A percentile compares a stretch with the other conserved stretches of the same genome.
Evolutionary conservation across 2,329 filamentous ascomycete species (phyloP).

Genomic region (Scopulariopsis brevicaulis): DNA sequence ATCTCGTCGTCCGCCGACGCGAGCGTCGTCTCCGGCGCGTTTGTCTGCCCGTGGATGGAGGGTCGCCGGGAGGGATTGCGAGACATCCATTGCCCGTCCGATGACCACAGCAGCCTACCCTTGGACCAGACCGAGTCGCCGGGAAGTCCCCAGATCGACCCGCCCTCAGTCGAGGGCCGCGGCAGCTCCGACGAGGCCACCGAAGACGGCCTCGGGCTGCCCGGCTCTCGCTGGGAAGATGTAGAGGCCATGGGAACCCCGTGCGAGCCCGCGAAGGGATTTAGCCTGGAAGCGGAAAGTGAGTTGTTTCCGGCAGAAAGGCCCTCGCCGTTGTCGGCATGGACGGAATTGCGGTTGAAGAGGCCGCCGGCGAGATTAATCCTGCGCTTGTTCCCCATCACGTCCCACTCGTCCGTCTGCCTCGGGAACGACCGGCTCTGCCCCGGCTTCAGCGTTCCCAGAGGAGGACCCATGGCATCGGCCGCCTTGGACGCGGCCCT

Average conservation of each 20-base stretch:
- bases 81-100: constrained; percentile 39
- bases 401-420: constrained; percentile 44
- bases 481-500: constrained; percentile 45
- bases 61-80: constrained; percentile 69
- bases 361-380: constrained; percentile 46
- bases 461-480: constrained; percentile 48
- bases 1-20: constrained; percentile 56
- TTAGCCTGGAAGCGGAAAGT: constrained; percentile 29
- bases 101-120: constrained; percentile 54
- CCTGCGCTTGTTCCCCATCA: constrained; percentile 38
- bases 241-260: constrained; percentile 32
- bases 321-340: constrained; percentile 28
- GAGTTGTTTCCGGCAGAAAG: constrained; percentile 15
- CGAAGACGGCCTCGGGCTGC: constrained; percentile 55
- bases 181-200: constrained; percentile 61
- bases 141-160: constrained; percentile 58
- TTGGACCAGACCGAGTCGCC: constrained; percentile 33
- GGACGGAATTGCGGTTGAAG: constrained; percentile 42
- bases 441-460: constrained; percentile 58
- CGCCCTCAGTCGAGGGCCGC: constrained; percentile 67
- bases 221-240: constrained; percentile 42
- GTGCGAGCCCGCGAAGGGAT: constrained; percentile 37
- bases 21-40: constrained; percentile 45
- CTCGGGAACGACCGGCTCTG: constrained; percentile 72
- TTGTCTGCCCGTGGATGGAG: constrained; percentile 68